These are phyloP conservation scores for Agapanthus africanus DNA, from an alignment of 106 monocot genomes.

Conservation along the genomic window DNA sequence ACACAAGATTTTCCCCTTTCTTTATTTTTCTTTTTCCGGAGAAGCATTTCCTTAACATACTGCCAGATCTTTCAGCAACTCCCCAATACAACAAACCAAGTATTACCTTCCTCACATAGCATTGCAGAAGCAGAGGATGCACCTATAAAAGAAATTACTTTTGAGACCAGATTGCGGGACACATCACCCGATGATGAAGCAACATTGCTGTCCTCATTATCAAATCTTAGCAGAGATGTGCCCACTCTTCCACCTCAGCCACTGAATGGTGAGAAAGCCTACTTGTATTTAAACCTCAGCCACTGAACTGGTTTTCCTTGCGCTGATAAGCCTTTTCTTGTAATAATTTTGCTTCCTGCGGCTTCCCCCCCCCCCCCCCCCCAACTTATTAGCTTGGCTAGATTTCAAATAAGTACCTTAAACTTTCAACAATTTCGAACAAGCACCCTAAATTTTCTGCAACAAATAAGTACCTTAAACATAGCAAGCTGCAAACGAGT, in stretches of 20 bases:
- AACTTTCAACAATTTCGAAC: no score
- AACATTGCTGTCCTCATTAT: conserved; percentile 56
- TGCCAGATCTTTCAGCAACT: conserved; percentile 69
- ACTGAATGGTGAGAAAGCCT: conserved; percentile 43
- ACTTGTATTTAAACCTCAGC: neutral
- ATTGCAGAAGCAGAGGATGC: conserved; percentile 28
- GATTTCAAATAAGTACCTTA: no score
- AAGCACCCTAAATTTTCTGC: no score
- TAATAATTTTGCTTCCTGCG: no score
- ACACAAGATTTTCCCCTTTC: neutral
- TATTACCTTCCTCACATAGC: conserved; percentile 27
- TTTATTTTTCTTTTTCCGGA: neutral
- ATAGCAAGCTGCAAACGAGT: no score
- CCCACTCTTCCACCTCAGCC: conserved; percentile 30
- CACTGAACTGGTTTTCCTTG: no score
- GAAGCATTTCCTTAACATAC: conserved; percentile 36
- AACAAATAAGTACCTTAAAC: no score
- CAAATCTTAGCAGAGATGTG: conserved; percentile 39
- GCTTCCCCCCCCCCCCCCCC: no score
- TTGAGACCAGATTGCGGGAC: conserved; percentile 51
- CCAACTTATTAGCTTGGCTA: no score
- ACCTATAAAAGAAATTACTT: conserved; percentile 32
- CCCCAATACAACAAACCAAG: conserved; percentile 19
- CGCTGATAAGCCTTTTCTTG: no score
- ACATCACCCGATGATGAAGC: conserved; percentile 66